Conservation (phyloP, 371 early-diverging fungal genomes). For the Lichtheimia hyalospora region DNA sequence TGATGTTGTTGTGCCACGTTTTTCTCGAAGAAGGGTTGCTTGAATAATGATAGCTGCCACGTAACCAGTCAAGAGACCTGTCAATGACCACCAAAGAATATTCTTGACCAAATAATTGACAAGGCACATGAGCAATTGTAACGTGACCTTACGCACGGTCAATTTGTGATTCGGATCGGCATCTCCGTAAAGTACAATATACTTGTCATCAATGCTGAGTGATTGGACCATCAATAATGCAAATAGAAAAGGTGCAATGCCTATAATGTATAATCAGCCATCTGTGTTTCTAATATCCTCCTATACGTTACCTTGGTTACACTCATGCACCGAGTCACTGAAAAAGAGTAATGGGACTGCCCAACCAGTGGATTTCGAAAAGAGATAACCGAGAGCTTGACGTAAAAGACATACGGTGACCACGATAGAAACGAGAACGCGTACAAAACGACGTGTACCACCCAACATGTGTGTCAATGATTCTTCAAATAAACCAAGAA, state of each 20-base stretch:
- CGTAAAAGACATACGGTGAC: constrained; percentile 33
- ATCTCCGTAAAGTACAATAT: constrained; percentile 46
- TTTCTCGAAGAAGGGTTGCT: constrained; percentile 20
- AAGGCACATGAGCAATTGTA: constrained; percentile 54
- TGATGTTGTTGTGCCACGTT: constrained; percentile 2
- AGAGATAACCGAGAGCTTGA: constrained; percentile 48
- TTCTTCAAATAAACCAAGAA: constrained; percentile 52
- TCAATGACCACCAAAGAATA: constrained; percentile 64
- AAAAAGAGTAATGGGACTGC: constrained; percentile 59
- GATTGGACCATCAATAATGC: constrained; percentile 58
- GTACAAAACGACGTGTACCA: constrained; percentile 43
- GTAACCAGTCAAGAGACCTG: constrained; percentile 53
- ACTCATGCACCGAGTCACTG: constrained; percentile 61
- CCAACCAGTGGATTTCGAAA: constrained; percentile 59
- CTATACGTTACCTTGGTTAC: constrained; percentile 52
- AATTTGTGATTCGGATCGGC: constrained; percentile 32
- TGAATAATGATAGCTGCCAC: constrained; percentile 40
- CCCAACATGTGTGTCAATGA: constrained; percentile 47
- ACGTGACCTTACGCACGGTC: constrained; percentile 44
- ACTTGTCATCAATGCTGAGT: constrained; percentile 52
- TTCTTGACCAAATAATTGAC: constrained; percentile 54
- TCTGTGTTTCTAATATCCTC: too few species aligned
- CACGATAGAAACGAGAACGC: constrained; percentile 28
- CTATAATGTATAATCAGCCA: constrained; percentile 17
- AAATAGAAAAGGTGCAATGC: constrained; percentile 59